Evolutionary conservation across 345 rosid species (phyloP), one percentile per base, ranked within the genome.

Genomic region (Leavenworthia alabamica): DNA sequence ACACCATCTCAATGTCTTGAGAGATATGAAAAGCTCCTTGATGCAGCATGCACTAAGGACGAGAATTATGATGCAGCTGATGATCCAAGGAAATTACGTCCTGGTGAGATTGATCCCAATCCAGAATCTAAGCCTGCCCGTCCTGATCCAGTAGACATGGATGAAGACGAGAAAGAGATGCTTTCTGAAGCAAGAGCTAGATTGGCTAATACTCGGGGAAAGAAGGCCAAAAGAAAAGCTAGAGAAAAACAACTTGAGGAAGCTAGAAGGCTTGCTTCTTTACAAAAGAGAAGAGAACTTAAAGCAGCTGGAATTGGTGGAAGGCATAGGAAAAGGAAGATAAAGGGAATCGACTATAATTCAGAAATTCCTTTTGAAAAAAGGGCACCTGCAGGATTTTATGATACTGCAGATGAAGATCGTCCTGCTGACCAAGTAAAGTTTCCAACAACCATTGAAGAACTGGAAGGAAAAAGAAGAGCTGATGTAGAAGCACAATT

Each of bases 121-220:
- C 99, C 97, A 0, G 99, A 94, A 52, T 81, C 99, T 0, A 94
- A 94, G 78, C 99, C 99, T 61, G 99, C 99, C 9, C 90, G 99
- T 40, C 99, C 99, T 4, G 97, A 94, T 80, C 99, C 99, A 17
- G 99, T 94, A 54, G 99, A 94, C 48, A 94, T 94, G 97, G 99
- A 94, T 66, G 99, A 94, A 81, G 99, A 90, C 49, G 99, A 94
- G 81, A 94, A 94, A 79, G 99, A 94, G 72, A 94, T 90, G 97
- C 94, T 94, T 68, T 94, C 99, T 27, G 99, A 94, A 78, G 97
- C 97, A 5, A 83, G 99, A 57, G 99, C 99, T 65, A 77, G 97
- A 10, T 72, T 94, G 56, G 97, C 97, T 8, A 94, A 94, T 68
- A 94, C 97, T 41, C 79, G 97, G 71, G 99, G 96, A 6, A 90